Evolutionary conservation across 495 filamentous ascomycete species (phyloP), one percentile per base, ranked within the genome.

Genomic region (Bacidia rubella): DNA sequence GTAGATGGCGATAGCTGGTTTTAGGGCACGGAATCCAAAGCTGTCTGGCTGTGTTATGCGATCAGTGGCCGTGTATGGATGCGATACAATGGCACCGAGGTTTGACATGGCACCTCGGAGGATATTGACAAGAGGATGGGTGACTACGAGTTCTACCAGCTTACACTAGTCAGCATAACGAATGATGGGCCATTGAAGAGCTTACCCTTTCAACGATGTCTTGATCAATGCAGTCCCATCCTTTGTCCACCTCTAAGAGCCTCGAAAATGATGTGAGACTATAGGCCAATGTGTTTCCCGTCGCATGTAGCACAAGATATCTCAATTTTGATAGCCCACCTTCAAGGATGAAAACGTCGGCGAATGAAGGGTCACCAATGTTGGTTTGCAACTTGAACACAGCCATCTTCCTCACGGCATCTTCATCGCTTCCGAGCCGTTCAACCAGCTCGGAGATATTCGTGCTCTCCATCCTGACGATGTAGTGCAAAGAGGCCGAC

Each of bases 341-440:
- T 54, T 87, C 85, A 12, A 80, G 76, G 21, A 97, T 95, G 70
- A 97, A 99, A 52, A 90, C 76, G 65, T 97, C 93, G 41, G 92
- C 93, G 64, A 99, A 97, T 46, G 88, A 87, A 2, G 92, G 92
- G 65, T 99, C 93, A 60, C 87, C 87, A 62, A 99, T 95, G 54
- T 82, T 86, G 39, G 79, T 76, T 67, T 99, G 92, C 38, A 99
- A 79, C 68, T 94, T 95, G 77, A 99, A 99, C 54, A 89, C 93
- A 11, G 92, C 92, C 87, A 95, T 96, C 72, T 99, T 99, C 59
- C 92, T 87, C 51, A 87, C 86, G 27, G 86, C 86, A 76, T 97
- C 93, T 77, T 86, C 82, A 45, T 85, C 80, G 61, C 79, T 81
- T 27, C 79, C 77, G 48, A 87, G 70, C 39, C 83, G 75, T 61